phyloP scores from a whole-genome alignment of 139 green algal genomes.

The Desmodesmus armatus region DNA sequence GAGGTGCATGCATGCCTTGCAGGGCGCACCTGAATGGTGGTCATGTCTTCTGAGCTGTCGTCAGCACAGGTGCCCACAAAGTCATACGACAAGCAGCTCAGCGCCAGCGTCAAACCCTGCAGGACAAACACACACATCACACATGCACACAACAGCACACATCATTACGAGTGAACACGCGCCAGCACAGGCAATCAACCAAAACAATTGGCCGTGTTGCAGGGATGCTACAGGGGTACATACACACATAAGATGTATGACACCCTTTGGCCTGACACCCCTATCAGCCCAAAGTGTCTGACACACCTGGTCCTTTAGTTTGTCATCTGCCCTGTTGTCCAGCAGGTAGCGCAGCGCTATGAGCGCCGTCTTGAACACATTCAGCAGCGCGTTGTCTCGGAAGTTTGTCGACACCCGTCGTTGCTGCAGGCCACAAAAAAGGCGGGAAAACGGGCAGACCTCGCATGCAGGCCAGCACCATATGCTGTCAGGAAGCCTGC shows the following conservation, averaged over 20 bases:
- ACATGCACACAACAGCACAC: too few species aligned
- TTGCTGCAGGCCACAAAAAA: conserved; percentile 73
- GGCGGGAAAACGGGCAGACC: too few species aligned
- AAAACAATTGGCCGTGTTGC: too few species aligned
- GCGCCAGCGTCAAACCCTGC: conserved; percentile 82
- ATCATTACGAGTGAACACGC: neutral
- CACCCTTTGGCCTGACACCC: too few species aligned
- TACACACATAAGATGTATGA: too few species aligned
- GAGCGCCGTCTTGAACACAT: conserved; percentile 82
- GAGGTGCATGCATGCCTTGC: too few species aligned
- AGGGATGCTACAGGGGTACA: too few species aligned
- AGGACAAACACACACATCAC: neutral
- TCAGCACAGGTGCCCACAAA: conserved; percentile 98
- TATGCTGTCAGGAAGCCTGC: too few species aligned
- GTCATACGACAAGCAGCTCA: conserved; percentile 96
- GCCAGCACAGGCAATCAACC: neutral
- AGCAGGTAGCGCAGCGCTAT: conserved; percentile 68
- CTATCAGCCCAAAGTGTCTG: too few species aligned
- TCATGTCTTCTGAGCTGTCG: conserved; percentile 94
- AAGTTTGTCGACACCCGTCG: conserved; percentile 89
- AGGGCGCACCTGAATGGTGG: conserved; percentile 91
- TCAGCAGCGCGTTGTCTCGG: conserved; percentile 71
- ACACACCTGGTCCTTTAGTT: conserved; percentile 83
- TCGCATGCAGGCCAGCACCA: too few species aligned
- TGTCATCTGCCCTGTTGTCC: conserved; percentile 67